These are phyloP conservation scores for Harringtonia aguacate DNA, from an alignment of 2,329 filamentous ascomycete genomes.

Conservation along the genomic window DNA sequence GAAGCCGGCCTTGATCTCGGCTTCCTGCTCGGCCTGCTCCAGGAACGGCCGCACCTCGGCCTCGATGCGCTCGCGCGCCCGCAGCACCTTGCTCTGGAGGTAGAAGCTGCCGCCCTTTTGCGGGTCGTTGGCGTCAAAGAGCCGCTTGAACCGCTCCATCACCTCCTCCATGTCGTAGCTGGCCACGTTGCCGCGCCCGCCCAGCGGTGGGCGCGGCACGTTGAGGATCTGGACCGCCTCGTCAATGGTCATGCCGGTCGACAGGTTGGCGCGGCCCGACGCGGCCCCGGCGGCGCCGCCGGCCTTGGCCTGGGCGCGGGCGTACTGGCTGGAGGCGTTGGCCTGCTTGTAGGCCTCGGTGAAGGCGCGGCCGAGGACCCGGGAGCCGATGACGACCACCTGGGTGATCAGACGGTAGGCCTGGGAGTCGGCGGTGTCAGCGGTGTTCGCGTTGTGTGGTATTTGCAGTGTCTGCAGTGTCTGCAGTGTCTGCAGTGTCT, in stretches of 20 bases:
- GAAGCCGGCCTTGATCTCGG: conserved; percentile 75
- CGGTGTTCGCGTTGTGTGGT: not conserved
- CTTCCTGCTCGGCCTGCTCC: conserved; percentile 62
- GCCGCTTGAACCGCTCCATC: conserved; percentile 78
- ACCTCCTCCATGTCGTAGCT: conserved; percentile 60
- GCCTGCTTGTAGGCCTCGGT: conserved; percentile 94
- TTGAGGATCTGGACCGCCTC: conserved; percentile 97
- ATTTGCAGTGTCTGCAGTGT: no score
- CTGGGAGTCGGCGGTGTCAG: conserved; percentile 36
- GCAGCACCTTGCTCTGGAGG: conserved; percentile 89
- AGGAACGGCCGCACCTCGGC: conserved; percentile 65
- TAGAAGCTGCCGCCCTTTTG: conserved; percentile 97
- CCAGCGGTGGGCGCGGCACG: conserved; percentile 69
- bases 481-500: no score
- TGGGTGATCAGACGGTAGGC: conserved; percentile 92
- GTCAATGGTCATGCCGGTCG: conserved; percentile 77
- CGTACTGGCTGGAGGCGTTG: conserved; percentile 73
- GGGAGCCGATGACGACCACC: conserved; percentile 80
- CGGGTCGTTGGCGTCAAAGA: conserved; percentile 92
- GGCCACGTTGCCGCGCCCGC: conserved; percentile 18
- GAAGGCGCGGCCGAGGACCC: conserved; percentile 88
- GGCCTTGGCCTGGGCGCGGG: conserved; percentile 57
- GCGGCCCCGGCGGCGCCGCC: conserved; percentile 29
- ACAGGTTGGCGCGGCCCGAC: conserved; percentile 32
- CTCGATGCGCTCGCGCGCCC: conserved; percentile 87